Evolutionary conservation across 768 basidiomycete genomes (phyloP).

Genomic region (Collybia nuda): DNA sequence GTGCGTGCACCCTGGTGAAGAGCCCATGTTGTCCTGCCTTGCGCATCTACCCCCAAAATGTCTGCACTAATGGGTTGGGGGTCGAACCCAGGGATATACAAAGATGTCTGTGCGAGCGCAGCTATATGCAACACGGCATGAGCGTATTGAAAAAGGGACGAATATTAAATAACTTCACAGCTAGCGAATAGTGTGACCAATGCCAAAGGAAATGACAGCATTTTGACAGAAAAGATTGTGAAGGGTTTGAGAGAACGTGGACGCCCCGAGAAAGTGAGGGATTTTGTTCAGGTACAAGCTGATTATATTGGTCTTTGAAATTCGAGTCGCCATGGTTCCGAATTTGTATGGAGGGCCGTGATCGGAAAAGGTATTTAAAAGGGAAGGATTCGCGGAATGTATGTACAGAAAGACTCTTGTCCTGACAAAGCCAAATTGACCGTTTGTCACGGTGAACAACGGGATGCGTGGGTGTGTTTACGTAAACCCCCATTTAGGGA

Average conservation of each 20-base stretch:
- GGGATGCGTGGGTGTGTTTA: too few species aligned
- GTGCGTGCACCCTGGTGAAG: constrained; percentile 19
- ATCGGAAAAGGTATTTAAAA: too few species aligned
- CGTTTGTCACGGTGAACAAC: too few species aligned
- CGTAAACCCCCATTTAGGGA: too few species aligned
- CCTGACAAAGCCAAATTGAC: too few species aligned
- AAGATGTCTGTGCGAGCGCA: constrained; percentile 21
- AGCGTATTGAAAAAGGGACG: neutral
- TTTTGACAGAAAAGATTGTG: neutral
- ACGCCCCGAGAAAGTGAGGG: neutral
- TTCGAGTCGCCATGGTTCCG: too few species aligned
- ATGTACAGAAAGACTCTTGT: too few species aligned
- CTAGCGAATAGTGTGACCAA: constrained; percentile 3
- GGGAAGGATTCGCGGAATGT: too few species aligned
- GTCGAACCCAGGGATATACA: constrained; percentile 24
- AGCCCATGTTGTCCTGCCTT: constrained; percentile 25
- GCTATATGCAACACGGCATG: constrained; percentile 18
- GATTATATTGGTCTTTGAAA: too few species aligned
- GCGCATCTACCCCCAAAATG: constrained; percentile 20
- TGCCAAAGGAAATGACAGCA: neutral
- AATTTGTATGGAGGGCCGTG: too few species aligned
- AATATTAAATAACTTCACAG: constrained; percentile 1
- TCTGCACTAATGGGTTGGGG: constrained; percentile 26
- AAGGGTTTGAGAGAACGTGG: neutral
- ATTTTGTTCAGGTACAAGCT: too few species aligned